A percentile compares a stretch with the other conserved stretches of the same genome.
Conservation (phyloP, 352 stramenopile species). For the Phytopythium vexans region DNA sequence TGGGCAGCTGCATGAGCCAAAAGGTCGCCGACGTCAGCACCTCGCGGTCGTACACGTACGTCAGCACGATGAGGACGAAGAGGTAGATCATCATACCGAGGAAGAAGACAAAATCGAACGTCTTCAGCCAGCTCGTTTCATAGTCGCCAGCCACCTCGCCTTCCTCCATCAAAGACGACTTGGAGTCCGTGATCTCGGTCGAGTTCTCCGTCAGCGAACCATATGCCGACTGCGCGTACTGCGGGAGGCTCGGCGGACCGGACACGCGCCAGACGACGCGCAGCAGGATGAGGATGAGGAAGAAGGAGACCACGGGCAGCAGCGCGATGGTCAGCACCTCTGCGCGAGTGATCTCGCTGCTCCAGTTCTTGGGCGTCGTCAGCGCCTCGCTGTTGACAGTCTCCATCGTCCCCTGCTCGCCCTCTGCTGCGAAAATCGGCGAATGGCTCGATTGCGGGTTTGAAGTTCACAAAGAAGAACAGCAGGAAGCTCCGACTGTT, state of each 20-base stretch:
- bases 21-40: conserved; percentile 31
- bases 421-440: too few relatives aligned
- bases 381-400: background rate
- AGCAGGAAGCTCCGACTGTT: too few relatives aligned
- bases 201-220: conserved; percentile 27
- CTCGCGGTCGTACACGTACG: conserved; percentile 41
- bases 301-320: conserved; percentile 41
- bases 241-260: conserved; percentile 18
- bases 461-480: too few relatives aligned
- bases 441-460: too few relatives aligned
- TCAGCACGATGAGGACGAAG: conserved; percentile 35
- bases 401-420: background rate
- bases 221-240: conserved; percentile 31
- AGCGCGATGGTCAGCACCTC: conserved; percentile 22
- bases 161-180: conserved; percentile 50
- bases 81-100: conserved; percentile 49
- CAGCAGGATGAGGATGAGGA: conserved; percentile 60
- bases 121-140: conserved; percentile 45
- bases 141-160: conserved; percentile 59
- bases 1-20: conserved; percentile 53
- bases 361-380: conserved; percentile 23
- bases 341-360: conserved; percentile 15
- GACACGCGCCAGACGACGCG: conserved; percentile 64
- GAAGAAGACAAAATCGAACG: conserved; percentile 62
- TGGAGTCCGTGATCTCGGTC: conserved; percentile 27